These are phyloP conservation scores for Magnolia kwangsiensis DNA, from an alignment of 164 flowering plant genomes.

Conservation along the genomic window DNA sequence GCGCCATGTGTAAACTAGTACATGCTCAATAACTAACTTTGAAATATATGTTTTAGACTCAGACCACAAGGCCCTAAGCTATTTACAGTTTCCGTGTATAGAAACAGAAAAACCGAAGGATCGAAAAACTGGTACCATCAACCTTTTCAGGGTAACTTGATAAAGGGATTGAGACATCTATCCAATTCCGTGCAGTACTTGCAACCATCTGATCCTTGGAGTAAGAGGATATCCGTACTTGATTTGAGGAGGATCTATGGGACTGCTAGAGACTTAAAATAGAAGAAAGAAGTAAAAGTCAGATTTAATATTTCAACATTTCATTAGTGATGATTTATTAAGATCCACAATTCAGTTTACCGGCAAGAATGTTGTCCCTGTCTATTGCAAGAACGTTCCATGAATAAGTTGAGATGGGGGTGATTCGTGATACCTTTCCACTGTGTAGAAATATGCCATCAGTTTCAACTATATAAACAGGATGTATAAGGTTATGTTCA, in stretches of 20 bases:
- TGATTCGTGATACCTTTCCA: slow-evolving; percentile 57
- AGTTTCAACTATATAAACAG: slow-evolving; percentile 6
- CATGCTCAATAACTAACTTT: no score
- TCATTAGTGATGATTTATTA: background rate
- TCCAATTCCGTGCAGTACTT: slow-evolving; percentile 64
- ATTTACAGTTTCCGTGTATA: background rate
- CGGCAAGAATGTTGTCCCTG: slow-evolving; percentile 78
- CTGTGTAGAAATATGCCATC: slow-evolving; percentile 30
- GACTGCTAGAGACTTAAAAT: slow-evolving; percentile 77
- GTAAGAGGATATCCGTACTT: slow-evolving; percentile 50
- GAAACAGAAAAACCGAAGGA: background rate
- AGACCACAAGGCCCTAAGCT: no score
- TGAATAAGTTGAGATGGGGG: slow-evolving; percentile 59
- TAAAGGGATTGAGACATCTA: slow-evolving; percentile 56
- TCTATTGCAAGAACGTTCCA: slow-evolving; percentile 83
- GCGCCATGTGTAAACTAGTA: no score
- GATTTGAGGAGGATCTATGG: slow-evolving; percentile 65
- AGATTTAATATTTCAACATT: background rate
- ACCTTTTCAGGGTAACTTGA: slow-evolving; percentile 69
- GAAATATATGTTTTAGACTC: no score
- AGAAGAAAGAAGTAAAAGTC: slow-evolving; percentile 4
- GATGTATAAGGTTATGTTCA: background rate
- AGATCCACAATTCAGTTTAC: slow-evolving; percentile 33
- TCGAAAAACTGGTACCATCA: background rate
- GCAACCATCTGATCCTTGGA: slow-evolving; percentile 22